These are phyloP conservation scores for Jacaranda copaia DNA, from an alignment of 257 asterid species.

Conservation along the genomic window DNA sequence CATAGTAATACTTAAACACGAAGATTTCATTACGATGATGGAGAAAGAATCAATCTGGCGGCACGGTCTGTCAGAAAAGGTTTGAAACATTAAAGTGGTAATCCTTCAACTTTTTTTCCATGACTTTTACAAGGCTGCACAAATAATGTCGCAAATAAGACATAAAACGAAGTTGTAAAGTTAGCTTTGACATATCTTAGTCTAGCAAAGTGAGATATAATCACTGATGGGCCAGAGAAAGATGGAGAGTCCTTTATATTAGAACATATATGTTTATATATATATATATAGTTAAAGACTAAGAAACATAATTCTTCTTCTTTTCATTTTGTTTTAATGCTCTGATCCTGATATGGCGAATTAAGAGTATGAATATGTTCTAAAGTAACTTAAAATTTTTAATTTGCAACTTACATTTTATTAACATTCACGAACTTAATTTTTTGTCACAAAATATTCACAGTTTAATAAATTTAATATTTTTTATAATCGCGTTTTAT, in stretches of 20 bases:
- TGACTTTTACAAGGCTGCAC: not conserved
- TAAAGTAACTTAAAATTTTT: too few species aligned
- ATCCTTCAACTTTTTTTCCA: not conserved
- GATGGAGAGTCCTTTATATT: too few species aligned
- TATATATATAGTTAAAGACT: not conserved
- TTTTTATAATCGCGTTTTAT: too few species aligned
- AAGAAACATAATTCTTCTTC: too few species aligned
- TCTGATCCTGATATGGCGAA: too few species aligned
- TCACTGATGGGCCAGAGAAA: not conserved
- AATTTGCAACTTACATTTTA: too few species aligned
- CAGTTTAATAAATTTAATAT: too few species aligned
- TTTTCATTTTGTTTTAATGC: too few species aligned
- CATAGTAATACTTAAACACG: slow-evolving; percentile 35
- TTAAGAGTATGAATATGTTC: too few species aligned
- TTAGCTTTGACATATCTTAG: slow-evolving; percentile 16
- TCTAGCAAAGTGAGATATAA: slow-evolving; percentile 9
- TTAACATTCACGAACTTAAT: too few species aligned
- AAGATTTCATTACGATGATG: slow-evolving; percentile 32
- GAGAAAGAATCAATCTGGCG: slow-evolving; percentile 1
- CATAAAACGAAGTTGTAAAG: slow-evolving; percentile 33
- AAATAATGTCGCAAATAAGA: slow-evolving; percentile 8
- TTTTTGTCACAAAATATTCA: too few species aligned
- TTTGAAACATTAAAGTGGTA: not conserved
- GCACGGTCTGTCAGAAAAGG: not conserved
- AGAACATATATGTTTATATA: not conserved